These are phyloP conservation scores for Colletotrichum tropicicola DNA, from an alignment of 2,329 filamentous ascomycete species.

Conservation along the genomic window DNA sequence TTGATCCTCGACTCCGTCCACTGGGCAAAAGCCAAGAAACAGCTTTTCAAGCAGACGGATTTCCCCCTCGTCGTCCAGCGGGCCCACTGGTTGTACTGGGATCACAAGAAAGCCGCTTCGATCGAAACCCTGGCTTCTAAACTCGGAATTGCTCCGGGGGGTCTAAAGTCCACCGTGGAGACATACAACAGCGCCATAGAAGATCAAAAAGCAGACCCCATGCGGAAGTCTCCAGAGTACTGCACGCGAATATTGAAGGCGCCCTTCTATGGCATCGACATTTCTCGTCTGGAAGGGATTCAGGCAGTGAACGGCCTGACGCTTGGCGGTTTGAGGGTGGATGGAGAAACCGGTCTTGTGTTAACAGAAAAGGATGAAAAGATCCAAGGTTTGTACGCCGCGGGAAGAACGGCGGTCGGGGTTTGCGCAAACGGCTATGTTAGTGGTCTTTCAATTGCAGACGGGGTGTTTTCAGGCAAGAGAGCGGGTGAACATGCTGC, in stretches of 20 bases:
- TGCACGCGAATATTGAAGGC: not conserved
- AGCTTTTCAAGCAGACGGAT: constrained; percentile 20
- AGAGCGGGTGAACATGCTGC: not conserved
- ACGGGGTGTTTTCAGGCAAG: not conserved
- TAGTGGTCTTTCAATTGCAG: not conserved
- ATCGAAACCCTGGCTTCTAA: constrained; percentile 5
- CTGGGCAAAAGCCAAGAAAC: constrained; percentile 14
- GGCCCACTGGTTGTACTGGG: constrained; percentile 8
- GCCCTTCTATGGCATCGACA: not conserved
- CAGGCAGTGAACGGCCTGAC: not conserved
- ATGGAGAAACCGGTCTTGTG: not conserved
- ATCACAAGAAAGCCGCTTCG: constrained; percentile 8
- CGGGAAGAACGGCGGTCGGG: not conserved
- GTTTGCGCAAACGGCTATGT: not conserved
- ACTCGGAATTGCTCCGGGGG: not conserved
- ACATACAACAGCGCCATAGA: not conserved
- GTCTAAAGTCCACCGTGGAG: not conserved
- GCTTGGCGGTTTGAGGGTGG: not conserved
- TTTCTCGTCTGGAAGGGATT: not conserved
- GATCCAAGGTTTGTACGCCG: not conserved
- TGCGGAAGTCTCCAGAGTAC: not conserved
- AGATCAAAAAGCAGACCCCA: not conserved
- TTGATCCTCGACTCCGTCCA: constrained; percentile 28
- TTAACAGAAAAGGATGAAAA: not conserved
- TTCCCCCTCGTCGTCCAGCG: not conserved